Base-by-base conservation (phyloP, 2,329 filamentous ascomycete genomes). In the Ophiostoma tasmaniense region DNA sequence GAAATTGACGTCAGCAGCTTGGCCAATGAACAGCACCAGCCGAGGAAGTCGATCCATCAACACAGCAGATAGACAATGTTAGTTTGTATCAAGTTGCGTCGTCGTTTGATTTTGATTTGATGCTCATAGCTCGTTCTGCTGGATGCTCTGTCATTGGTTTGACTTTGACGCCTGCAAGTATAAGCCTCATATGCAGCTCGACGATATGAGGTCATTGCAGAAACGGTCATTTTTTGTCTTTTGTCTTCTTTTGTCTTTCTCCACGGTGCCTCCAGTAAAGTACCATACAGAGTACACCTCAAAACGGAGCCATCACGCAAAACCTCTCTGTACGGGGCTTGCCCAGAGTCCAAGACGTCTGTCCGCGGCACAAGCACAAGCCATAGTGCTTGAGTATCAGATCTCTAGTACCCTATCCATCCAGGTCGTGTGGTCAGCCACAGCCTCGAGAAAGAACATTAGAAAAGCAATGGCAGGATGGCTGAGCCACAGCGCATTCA, bases 181-280 rank as follows among this genome's bases (percentile, higher is more conserved):
- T 8, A 11, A 4, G 3, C n/a, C 50, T 14, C 20, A 55, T 10
- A 22, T 25, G 5, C 42, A 17, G 20, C 42, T 45, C 42, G 42
- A n/a, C 20, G 42, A 45, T 45, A 55, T 55, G 50, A 55, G 50
- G 50, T 55, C n/a, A 55, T 55, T 55, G 50, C 50, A 55, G 50
- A 55, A 55, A 55, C 50, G 22, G 22, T 20, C 2, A 5, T 17
- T 42, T 6, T 42, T n/a, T n/a, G n/a, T n/a, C n/a, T n/a, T n/a
- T n/a, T n/a, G n/a, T n/a, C n/a, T n/a, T n/a, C 1, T 45, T 45
- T 45, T 10, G 50, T 28, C 22, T 25, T 61, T 61, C 55, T 61
- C 55, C 55, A 30, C 13, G 55, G 25, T 3, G 25, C 25, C 55
- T 30, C 25, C 10, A 20, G 13, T 2, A 61, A 61, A 30, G 22